These are phyloP conservation scores for Cyanidium caldarium DNA, from an alignment of 23 red algal genomes.

Conservation along the genomic window DNA sequence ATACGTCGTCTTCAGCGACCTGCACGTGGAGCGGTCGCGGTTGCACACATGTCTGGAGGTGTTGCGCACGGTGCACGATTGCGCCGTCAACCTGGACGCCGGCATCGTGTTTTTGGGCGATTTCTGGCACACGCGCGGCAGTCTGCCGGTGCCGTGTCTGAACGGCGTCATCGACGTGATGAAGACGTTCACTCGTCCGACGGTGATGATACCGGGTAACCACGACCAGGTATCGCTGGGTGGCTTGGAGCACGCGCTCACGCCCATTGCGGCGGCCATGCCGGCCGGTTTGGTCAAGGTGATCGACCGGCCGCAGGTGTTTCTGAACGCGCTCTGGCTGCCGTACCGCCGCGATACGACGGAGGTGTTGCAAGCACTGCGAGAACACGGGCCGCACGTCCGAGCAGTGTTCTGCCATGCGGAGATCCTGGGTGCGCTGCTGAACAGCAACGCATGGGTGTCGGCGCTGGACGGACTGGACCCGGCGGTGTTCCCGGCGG, in stretches of 20 bases:
- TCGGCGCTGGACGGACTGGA: conserved; percentile 1
- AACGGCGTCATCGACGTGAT: conserved; percentile 40
- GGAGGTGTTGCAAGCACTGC: conserved; percentile 13
- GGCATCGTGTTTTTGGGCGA: conserved; percentile 74
- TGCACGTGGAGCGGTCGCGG: conserved; percentile 43
- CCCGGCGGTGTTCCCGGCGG: conserved; percentile 30
- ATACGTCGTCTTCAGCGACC: conserved; percentile 54
- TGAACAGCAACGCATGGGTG: conserved; percentile 15
- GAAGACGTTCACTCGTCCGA: conserved; percentile 18
- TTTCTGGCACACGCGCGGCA: conserved; percentile 61
- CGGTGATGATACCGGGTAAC: conserved; percentile 71
- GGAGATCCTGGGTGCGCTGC: conserved; percentile 39
- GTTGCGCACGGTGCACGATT: conserved; percentile 25
- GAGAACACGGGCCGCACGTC: conserved; percentile 10
- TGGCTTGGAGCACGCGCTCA: conserved; percentile 43
- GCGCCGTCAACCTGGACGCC: conserved; percentile 24
- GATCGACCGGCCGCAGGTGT: conserved; percentile 29
- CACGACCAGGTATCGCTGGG: conserved; percentile 57
- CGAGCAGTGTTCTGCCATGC: conserved; percentile 63
- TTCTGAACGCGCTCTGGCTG: conserved; percentile 42
- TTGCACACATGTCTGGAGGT: conserved; percentile 34
- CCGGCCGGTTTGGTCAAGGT: conserved; percentile 13
- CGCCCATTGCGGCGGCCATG: conserved; percentile 37
- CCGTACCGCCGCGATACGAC: conserved; percentile 31
- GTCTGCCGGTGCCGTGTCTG: conserved; percentile 40